phyloP scores from a whole-genome alignment of 1,284 basidiomycete genomes.

The Trichosporon ovoides region DNA sequence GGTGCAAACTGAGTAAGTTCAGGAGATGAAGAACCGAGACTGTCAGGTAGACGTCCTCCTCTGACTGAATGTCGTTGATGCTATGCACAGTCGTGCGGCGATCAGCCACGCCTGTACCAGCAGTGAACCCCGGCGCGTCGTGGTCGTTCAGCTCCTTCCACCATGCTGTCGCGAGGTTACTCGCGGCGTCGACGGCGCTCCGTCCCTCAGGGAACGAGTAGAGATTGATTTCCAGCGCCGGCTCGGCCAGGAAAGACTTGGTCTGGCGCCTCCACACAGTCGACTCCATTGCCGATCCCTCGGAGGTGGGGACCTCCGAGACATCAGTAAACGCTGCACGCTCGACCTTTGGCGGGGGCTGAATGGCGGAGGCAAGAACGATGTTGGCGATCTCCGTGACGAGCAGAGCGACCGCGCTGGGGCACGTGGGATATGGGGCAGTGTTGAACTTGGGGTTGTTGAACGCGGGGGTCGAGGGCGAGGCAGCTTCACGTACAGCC shows the following conservation, averaged over 20 bases:
- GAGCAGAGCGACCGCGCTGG: constrained; percentile 31
- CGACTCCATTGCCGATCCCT: constrained; percentile 4
- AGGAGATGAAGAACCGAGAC: constrained; percentile 61
- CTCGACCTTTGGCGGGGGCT: constrained; percentile 18
- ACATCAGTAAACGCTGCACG: constrained; percentile 26
- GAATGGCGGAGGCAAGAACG: constrained; percentile 32
- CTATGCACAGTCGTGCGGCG: constrained; percentile 17
- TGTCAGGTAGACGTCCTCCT: constrained; percentile 40
- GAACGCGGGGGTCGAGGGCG: constrained; percentile 15
- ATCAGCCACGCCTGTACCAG: neutral
- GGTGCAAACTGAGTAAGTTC: constrained; percentile 72
- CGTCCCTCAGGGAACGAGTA: constrained; percentile 15
- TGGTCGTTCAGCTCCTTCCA: constrained; percentile 36
- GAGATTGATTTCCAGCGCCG: constrained; percentile 13
- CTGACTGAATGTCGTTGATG: constrained; percentile 28
- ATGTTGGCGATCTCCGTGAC: constrained; percentile 37
- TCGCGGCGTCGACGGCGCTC: constrained; percentile 22
- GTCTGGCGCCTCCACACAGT: constrained; percentile 29
- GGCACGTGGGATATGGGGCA: constrained; percentile 32
- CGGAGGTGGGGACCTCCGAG: neutral
- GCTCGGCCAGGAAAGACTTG: constrained; percentile 21
- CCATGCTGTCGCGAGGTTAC: constrained; percentile 30
- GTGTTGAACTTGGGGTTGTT: constrained; percentile 20
- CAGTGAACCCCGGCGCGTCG: constrained; percentile 4
- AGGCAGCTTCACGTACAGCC: constrained; percentile 23